A percentile compares a stretch with the other conserved stretches of the same genome.
Evolutionary conservation across 768 basidiomycete genomes (phyloP).

Genomic region (Rhodotorula babjevae): DNA sequence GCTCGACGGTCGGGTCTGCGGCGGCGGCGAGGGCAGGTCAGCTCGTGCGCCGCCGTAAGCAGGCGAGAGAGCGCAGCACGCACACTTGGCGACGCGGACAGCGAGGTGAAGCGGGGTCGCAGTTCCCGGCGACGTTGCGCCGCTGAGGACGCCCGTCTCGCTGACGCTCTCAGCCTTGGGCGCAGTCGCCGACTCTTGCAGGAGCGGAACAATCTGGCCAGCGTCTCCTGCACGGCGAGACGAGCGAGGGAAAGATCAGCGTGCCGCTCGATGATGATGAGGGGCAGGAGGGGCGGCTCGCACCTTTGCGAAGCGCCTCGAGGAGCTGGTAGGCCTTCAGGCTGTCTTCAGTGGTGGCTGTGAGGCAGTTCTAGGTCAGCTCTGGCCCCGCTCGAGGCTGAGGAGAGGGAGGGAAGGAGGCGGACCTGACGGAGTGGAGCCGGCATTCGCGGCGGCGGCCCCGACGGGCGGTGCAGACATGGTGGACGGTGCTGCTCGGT

Average conservation of each 20-base stretch:
- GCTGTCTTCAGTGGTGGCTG: constrained; percentile 18
- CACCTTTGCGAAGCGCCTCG: constrained; percentile 32
- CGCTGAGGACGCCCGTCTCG: constrained; percentile 30
- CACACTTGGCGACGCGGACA: constrained; percentile 34
- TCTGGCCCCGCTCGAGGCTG: not conserved
- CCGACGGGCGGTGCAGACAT: not conserved
- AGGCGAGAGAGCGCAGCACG: not conserved
- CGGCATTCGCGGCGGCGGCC: no score
- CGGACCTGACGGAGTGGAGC: not conserved
- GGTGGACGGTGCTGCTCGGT: no score
- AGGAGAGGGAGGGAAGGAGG: not conserved
- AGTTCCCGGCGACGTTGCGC: not conserved
- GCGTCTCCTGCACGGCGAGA: constrained; percentile 42
- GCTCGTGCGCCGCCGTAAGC: not conserved
- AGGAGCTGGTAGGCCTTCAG: constrained; percentile 26
- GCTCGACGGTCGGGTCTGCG: constrained; percentile 33
- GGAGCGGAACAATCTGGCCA: constrained; percentile 42
- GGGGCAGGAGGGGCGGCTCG: not conserved
- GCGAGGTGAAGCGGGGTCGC: constrained; percentile 38
- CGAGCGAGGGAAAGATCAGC: not conserved
- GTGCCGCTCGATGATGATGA: not conserved
- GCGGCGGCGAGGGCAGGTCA: constrained; percentile 14
- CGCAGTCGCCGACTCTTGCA: constrained; percentile 41
- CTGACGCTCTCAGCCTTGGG: constrained; percentile 34
- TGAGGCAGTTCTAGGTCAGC: not conserved